Percentiles rank a stretch among this genome's conserved stretches.
phyloP scores from a whole-genome alignment of 768 basidiomycete genomes.

The Termitomyces eurrhizus region DNA sequence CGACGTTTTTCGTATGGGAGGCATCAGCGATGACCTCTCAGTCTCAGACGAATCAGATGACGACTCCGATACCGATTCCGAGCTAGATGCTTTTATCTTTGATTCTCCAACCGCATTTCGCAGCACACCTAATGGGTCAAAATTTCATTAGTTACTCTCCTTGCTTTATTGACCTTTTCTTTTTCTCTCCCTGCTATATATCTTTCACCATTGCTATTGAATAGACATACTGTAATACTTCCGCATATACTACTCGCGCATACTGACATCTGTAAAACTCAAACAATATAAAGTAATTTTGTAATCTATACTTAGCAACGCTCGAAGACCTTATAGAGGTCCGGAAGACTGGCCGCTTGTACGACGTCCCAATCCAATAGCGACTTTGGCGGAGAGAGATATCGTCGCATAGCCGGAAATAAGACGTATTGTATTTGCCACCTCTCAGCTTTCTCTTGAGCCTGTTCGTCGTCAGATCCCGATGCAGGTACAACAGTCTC shows the following conservation, averaged over 20 bases:
- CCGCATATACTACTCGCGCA: slow-evolving; percentile 9
- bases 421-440: slow-evolving; percentile 93
- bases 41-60: slow-evolving; percentile 40
- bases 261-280: slow-evolving; percentile 16
- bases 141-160: slow-evolving; percentile 26
- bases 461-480: slow-evolving; percentile 28
- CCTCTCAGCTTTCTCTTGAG: slow-evolving; percentile 53
- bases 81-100: slow-evolving; percentile 59
- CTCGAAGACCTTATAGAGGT: slow-evolving; percentile 94
- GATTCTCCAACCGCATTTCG: slow-evolving; percentile 48
- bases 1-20: slow-evolving; percentile 66
- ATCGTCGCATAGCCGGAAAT: slow-evolving; percentile 81
- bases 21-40: slow-evolving; percentile 21
- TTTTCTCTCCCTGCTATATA: not conserved
- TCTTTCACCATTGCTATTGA: slow-evolving; percentile 14
- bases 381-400: slow-evolving; percentile 64
- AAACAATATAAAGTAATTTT: slow-evolving; percentile 12
- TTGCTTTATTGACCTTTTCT: not conserved
- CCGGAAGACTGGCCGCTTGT: slow-evolving; percentile 86
- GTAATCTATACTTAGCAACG: slow-evolving; percentile 53
- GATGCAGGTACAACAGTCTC: slow-evolving; percentile 26
- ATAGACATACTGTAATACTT: slow-evolving; percentile 20
- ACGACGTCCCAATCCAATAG: slow-evolving; percentile 73
- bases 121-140: slow-evolving; percentile 43
- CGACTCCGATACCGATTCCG: slow-evolving; percentile 43